These are phyloP conservation scores for Kluyveromyces starmeri DNA, from an alignment of 805 yeast genomes.

Conservation along the genomic window DNA sequence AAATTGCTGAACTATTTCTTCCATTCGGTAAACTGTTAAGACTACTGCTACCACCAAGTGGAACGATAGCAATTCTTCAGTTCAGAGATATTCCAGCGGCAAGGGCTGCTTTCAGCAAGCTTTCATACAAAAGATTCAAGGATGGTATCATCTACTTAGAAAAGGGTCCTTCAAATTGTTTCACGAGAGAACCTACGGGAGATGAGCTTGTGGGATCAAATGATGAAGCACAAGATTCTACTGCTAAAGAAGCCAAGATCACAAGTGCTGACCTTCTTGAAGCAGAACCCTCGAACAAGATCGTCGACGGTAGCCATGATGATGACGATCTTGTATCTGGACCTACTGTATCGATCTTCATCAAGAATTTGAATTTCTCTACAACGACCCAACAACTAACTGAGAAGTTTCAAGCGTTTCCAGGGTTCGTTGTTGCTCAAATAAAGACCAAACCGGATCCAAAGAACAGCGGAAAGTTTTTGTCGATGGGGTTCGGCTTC, in stretches of 20 bases:
- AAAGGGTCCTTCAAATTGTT: slow-evolving; percentile 83
- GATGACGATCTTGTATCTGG: slow-evolving; percentile 44
- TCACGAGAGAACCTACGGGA: slow-evolving; percentile 47
- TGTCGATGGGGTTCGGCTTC: slow-evolving; percentile 97
- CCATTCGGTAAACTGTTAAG: slow-evolving; percentile 74
- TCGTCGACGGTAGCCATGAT: slow-evolving; percentile 18
- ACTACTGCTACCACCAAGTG: slow-evolving; percentile 89
- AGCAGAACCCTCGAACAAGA: slow-evolving; percentile 38
- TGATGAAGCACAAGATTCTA: slow-evolving; percentile 21
- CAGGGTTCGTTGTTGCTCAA: slow-evolving; percentile 75
- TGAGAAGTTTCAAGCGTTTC: slow-evolving; percentile 55
- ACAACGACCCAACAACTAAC: slow-evolving; percentile 55
- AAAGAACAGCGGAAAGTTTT: slow-evolving; percentile 50
- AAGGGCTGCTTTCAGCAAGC: slow-evolving; percentile 78
- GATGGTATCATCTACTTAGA: slow-evolving; percentile 83
- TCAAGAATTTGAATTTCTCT: slow-evolving; percentile 83
- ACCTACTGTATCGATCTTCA: slow-evolving; percentile 79
- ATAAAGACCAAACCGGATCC: slow-evolving; percentile 87
- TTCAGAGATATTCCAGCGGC: slow-evolving; percentile 76
- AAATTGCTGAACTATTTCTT: slow-evolving; percentile 71
- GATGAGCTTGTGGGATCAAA: slow-evolving; percentile 28
- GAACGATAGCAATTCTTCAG: slow-evolving; percentile 91
- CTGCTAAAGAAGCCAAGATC: slow-evolving; percentile 28
- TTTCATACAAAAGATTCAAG: slow-evolving; percentile 82
- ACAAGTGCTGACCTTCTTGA: slow-evolving; percentile 29